These are phyloP conservation scores for Paracoccidioides brasiliensis DNA, from an alignment of 2,329 filamentous ascomycete species.

Conservation along the genomic window DNA sequence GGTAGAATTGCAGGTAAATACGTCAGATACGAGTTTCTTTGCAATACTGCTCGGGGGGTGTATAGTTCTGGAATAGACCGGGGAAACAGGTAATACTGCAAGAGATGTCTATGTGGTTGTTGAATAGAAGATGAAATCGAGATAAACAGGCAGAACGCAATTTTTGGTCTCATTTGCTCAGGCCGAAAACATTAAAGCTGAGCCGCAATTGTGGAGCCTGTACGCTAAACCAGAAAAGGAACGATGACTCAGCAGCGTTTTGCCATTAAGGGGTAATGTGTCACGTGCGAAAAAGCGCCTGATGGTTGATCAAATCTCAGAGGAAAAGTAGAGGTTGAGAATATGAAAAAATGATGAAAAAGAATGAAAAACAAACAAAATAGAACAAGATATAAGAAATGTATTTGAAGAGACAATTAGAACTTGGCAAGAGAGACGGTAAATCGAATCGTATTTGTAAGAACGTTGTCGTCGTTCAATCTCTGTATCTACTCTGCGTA, in stretches of 20 bases:
- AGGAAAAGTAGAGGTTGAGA: not conserved
- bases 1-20: not conserved
- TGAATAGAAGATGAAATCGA: not conserved
- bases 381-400: too few relatives aligned
- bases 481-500: too few relatives aligned
- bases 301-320: not conserved
- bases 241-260: not conserved
- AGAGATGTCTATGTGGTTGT: not conserved
- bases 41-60: too few relatives aligned
- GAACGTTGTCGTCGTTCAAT: too few relatives aligned
- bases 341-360: not conserved
- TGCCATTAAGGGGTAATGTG: not conserved
- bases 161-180: not conserved
- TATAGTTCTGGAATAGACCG: too few relatives aligned
- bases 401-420: too few relatives aligned
- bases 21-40: not conserved
- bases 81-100: too few relatives aligned
- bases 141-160: not conserved
- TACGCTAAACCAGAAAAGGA: not conserved
- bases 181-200: not conserved
- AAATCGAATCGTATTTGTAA: too few relatives aligned
- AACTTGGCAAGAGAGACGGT: too few relatives aligned
- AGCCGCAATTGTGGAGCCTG: not conserved
- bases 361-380: not conserved
- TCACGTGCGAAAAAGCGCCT: not conserved